Base-by-base conservation (phyloP, 352 stramenopile genomes). In the Pythium aquatile region DNA sequence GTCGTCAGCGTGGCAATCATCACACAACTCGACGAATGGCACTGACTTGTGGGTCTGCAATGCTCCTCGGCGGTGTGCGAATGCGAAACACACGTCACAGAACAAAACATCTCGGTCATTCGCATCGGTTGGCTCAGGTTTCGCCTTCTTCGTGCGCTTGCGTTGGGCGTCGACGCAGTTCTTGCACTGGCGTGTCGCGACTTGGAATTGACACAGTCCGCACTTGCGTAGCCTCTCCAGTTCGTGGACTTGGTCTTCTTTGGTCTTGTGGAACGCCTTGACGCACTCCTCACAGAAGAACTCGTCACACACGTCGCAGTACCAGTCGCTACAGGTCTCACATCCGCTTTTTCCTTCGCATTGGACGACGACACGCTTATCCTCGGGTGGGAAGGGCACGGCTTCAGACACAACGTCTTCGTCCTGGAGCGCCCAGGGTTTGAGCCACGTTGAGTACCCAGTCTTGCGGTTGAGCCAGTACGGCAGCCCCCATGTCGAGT, bases 401-500 rank as follows among this genome's bases (percentile, higher is more conserved):
- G 66, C 63, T 33, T 89, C 81, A 0, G 42, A 49, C 0, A 32
- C 26, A 17, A 93, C 81, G 49, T 93, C 83, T n/a, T 80, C 62
- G 53, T 83, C 77, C 24, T 74, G 73, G 8, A 93, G 63, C 0
- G 64, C 61, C 0, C 52, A 54, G 0, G 83, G 82, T 61, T 93
- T 93, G 35, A 67, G 63, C 83, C 85, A 93, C 40, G 85, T 93
- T 4, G 79, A 88, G 47, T 76, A 90, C 0, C 79, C 81, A 3
- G 83, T 82, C 1, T 63, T 69, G 1, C 81, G 85, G 51, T 93
- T 91, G 56, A 83, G 69, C 85, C 85, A 92, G 48, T 92, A 93
- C 0, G 83, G 83, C 8, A 88, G 14, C 0, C 70, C 71, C 69
- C 73, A 90, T 7, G 80, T 75, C 5, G 79, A 74, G 58, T 93